Evolutionary conservation across 1,284 basidiomycete species (phyloP).

Genomic region (Boletus mariae): DNA sequence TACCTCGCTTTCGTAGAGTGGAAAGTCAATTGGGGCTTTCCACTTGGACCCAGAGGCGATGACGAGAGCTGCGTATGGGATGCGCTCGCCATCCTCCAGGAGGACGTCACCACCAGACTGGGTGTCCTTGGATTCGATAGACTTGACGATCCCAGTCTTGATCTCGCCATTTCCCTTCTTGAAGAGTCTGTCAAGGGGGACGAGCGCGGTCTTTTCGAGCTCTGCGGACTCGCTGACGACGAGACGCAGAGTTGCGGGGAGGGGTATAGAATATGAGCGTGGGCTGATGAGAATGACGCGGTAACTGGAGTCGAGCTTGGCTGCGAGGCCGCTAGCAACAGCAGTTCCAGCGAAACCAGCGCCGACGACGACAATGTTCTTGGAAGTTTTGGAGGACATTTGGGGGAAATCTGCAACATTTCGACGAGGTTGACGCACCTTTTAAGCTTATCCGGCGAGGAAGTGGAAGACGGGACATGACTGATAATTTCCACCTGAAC

Average conservation of each 20-base stretch:
- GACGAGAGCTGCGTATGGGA: slow-evolving; percentile 52
- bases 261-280: slow-evolving; percentile 37
- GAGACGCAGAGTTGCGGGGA: slow-evolving; percentile 40
- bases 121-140: slow-evolving; percentile 39
- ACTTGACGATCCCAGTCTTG: slow-evolving; percentile 41
- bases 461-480: background rate
- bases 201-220: slow-evolving; percentile 38
- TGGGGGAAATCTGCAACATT: too few species aligned
- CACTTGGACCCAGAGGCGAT: slow-evolving; percentile 57
- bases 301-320: slow-evolving; percentile 37
- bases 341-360: slow-evolving; percentile 38
- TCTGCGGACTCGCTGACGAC: slow-evolving; percentile 36
- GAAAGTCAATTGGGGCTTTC: slow-evolving; percentile 48
- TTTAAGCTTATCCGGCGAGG: background rate
- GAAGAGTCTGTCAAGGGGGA: slow-evolving; percentile 47
- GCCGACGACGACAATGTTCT: slow-evolving; percentile 42
- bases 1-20: slow-evolving; percentile 39
- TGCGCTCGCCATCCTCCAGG: slow-evolving; percentile 45
- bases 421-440: background rate
- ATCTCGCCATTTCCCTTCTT: slow-evolving; percentile 43
- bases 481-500: background rate
- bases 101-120: slow-evolving; percentile 43
- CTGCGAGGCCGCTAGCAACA: slow-evolving; percentile 35
- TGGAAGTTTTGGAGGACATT: slow-evolving; percentile 1
- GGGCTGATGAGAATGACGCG: slow-evolving; percentile 41